Percentiles rank a stretch among this genome's conserved stretches.
phyloP scores from a whole-genome alignment of 1,284 basidiomycete species.

The Cutaneotrichosporon sp. region DNA sequence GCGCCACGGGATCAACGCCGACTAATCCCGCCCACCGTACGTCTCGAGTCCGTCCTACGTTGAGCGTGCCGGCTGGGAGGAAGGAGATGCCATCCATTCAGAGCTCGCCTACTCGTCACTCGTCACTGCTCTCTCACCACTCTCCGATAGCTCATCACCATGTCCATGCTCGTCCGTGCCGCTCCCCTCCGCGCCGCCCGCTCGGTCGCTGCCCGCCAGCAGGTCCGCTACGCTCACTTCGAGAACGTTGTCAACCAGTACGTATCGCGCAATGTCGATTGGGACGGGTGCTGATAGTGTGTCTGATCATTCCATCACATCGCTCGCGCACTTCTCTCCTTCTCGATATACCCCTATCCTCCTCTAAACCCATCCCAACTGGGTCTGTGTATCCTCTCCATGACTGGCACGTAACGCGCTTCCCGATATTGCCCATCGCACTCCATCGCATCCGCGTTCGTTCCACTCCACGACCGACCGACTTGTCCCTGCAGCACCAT shows the following conservation, averaged over 20 bases:
- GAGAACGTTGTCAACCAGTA: slow-evolving; percentile 22
- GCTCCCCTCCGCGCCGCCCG: slow-evolving; percentile 16
- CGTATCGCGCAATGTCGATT: no score
- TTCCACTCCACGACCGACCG: no score
- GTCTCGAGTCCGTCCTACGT: not conserved
- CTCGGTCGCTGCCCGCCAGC: slow-evolving; percentile 8
- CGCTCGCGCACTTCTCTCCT: not conserved
- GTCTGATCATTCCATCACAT: not conserved
- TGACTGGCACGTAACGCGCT: no score
- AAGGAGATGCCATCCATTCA: not conserved
- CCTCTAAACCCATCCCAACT: no score
- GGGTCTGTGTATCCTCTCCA: no score
- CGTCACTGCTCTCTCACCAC: slow-evolving; percentile 9
- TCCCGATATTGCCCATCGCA: no score
- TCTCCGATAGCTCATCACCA: slow-evolving; percentile 1
- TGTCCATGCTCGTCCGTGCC: slow-evolving; percentile 19
- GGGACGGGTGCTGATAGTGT: slow-evolving; percentile 1
- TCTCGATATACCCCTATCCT: not conserved
- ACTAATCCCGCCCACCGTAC: not conserved
- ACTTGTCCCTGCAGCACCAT: slow-evolving; percentile 29
- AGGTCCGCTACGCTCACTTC: slow-evolving; percentile 16
- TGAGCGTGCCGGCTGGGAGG: no score
- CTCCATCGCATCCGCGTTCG: no score
- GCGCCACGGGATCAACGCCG: not conserved
- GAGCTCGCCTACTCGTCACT: not conserved